Percentiles rank a stretch among this genome's conserved stretches.
phyloP scores from a whole-genome alignment of 2,329 filamentous ascomycete species.

The Epichloe bromicola region DNA sequence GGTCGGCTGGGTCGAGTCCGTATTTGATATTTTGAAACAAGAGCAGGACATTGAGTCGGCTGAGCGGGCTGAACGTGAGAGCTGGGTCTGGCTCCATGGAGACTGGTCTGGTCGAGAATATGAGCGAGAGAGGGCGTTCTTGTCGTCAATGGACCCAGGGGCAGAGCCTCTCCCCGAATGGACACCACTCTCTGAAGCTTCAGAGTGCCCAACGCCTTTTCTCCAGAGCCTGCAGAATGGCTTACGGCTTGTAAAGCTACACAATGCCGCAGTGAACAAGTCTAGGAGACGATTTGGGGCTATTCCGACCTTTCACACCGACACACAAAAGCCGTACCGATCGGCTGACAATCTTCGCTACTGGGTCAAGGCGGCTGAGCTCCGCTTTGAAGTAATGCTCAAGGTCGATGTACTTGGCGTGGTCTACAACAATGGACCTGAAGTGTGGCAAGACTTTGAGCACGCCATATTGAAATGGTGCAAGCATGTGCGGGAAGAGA shows the following conservation, averaged over 20 bases:
- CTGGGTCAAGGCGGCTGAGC: conserved; percentile 91
- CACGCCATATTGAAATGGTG: conserved; percentile 75
- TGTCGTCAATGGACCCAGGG: conserved; percentile 58
- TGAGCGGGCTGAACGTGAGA: conserved; percentile 56
- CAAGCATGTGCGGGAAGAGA: conserved; percentile 67
- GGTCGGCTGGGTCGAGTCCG: conserved; percentile 63
- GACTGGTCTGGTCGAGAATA: conserved; percentile 67
- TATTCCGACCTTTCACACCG: conserved; percentile 81
- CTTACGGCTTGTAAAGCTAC: conserved; percentile 67
- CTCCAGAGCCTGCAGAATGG: conserved; percentile 65
- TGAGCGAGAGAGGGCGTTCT: conserved; percentile 69
- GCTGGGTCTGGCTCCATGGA: conserved; percentile 68
- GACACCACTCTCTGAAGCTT: conserved; percentile 32
- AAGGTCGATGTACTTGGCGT: conserved; percentile 76
- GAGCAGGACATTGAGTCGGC: conserved; percentile 67
- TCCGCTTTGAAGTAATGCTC: conserved; percentile 81
- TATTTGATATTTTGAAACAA: conserved; percentile 60
- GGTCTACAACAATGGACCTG: conserved; percentile 57
- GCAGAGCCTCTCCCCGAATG: conserved; percentile 53
- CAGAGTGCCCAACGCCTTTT: conserved; percentile 56
- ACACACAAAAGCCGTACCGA: conserved; percentile 89
- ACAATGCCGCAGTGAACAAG: conserved; percentile 78
- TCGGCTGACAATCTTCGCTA: conserved; percentile 86
- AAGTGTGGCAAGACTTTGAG: conserved; percentile 74
- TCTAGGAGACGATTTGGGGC: conserved; percentile 79